Evolutionary conservation across 352 stramenopile species (phyloP).

Genomic region (Halophytophthora batemanensis): DNA sequence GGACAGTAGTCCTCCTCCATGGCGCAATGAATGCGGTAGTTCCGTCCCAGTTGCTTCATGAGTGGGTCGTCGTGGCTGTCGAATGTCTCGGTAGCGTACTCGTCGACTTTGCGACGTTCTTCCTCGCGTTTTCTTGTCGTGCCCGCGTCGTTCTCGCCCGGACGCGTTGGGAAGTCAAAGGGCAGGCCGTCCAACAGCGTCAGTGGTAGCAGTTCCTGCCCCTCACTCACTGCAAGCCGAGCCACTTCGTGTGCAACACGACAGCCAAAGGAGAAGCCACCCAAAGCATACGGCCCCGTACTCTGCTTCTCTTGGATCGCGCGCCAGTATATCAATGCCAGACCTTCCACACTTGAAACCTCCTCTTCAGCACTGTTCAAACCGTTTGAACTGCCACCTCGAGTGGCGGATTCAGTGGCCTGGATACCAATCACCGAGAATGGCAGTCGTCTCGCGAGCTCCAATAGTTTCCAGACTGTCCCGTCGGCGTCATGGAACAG

Average conservation of each 20-base stretch:
- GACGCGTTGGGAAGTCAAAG: constrained; percentile 12
- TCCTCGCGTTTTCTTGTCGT: constrained; percentile 14
- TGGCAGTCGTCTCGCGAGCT: constrained; percentile 35
- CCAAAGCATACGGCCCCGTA: constrained; percentile 37
- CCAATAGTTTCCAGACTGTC: constrained; percentile 58
- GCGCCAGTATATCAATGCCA: constrained; percentile 38
- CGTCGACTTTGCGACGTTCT: constrained; percentile 11
- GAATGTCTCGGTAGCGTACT: constrained; percentile 21
- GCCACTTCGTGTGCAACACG: constrained; percentile 47
- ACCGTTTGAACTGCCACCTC: neutral
- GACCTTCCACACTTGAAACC: constrained; percentile 24
- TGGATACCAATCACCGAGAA: constrained; percentile 39
- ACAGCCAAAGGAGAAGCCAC: constrained; percentile 65
- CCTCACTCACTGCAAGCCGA: constrained; percentile 20
- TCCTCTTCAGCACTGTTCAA: neutral
- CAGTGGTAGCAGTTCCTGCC: constrained; percentile 29
- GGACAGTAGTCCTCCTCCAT: constrained; percentile 39
- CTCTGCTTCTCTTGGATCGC: constrained; percentile 29
- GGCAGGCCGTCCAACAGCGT: constrained; percentile 43
- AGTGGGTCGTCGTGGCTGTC: constrained; percentile 9
- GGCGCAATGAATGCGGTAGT: constrained; percentile 35
- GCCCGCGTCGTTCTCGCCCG: constrained; percentile 5
- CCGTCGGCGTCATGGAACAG: constrained; percentile 54
- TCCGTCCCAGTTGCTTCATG: constrained; percentile 28
- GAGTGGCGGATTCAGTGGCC: constrained; percentile 2